Conservation (phyloP, 306 rosid species). For the Cotoneaster glaucophyllus region DNA sequence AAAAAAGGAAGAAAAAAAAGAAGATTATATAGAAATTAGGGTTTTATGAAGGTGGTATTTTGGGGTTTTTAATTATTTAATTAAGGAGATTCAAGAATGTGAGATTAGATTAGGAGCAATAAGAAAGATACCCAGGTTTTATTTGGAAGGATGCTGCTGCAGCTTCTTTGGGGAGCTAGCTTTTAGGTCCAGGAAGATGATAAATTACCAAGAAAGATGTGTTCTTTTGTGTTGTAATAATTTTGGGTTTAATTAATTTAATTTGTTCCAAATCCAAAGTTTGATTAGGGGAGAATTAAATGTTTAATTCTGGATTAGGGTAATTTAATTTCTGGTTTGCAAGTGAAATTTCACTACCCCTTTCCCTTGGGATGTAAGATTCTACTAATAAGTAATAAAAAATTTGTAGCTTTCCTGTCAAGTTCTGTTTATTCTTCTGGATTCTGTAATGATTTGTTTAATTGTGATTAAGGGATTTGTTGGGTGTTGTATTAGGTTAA, state of each 20-base stretch:
- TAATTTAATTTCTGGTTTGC: not conserved
- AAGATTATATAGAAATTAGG: conserved; percentile 3
- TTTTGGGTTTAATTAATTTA: not conserved
- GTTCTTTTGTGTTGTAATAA: conserved; percentile 25
- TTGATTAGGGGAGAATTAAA: not conserved
- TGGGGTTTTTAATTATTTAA: not conserved
- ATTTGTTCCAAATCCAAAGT: conserved; percentile 17
- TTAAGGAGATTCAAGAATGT: conserved; percentile 36
- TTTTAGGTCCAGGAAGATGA: conserved; percentile 17
- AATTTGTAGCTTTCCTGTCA: not conserved
- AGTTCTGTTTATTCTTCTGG: not conserved
- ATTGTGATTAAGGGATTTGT: not conserved
- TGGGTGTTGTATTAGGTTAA: not conserved
- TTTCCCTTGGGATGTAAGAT: not conserved
- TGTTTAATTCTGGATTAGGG: conserved; percentile 9
- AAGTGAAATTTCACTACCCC: not conserved
- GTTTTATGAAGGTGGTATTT: not conserved
- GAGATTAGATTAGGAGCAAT: conserved; percentile 44
- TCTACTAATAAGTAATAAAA: conserved; percentile 2
- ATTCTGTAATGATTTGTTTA: not conserved
- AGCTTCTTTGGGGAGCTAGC: conserved; percentile 29
- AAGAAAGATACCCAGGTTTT: conserved; percentile 39
- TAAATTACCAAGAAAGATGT: conserved; percentile 10
- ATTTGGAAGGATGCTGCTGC: conserved; percentile 17
- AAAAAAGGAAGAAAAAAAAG: conserved; percentile 3